Percentiles rank a stretch among this genome's conserved stretches.
Evolutionary conservation across 768 basidiomycete genomes (phyloP).

Genomic region (Leucocoprinus birnbaumii): DNA sequence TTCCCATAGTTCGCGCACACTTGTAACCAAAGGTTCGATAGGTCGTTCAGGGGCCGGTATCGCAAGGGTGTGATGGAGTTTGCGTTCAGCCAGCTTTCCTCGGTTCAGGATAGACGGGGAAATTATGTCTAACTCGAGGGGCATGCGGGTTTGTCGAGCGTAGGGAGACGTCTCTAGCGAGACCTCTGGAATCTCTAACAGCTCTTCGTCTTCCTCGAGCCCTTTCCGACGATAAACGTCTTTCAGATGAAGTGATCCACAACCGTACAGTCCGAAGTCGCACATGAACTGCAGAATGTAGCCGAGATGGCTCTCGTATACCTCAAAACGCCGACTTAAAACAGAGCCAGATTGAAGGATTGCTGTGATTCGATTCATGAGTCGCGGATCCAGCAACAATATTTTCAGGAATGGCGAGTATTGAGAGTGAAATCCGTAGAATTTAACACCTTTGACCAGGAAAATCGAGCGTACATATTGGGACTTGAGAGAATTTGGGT

Average conservation of each 20-base stretch:
- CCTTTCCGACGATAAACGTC: constrained; percentile 59
- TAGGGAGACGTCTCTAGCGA: constrained; percentile 52
- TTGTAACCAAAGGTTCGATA: constrained; percentile 75
- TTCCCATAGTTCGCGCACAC: constrained; percentile 94
- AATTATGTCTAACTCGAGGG: constrained; percentile 81
- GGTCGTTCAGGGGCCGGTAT: constrained; percentile 55
- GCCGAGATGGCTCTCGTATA: constrained; percentile 90
- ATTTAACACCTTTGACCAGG: constrained; percentile 91
- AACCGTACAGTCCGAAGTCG: constrained; percentile 94
- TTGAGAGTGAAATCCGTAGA: constrained; percentile 90
- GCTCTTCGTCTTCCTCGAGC: constrained; percentile 31
- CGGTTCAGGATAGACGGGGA: constrained; percentile 88
- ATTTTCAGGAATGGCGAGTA: constrained; percentile 91
- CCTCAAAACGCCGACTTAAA: constrained; percentile 72
- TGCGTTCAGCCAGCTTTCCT: constrained; percentile 56
- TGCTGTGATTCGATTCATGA: constrained; percentile 66
- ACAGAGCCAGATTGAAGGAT: constrained; percentile 82
- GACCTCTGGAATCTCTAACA: constrained; percentile 9
- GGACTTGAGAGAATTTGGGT: constrained; percentile 54
- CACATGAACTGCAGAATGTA: constrained; percentile 90
- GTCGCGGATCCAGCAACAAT: constrained; percentile 64
- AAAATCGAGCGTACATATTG: constrained; percentile 73
- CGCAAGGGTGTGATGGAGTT: constrained; percentile 62
- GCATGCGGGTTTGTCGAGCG: constrained; percentile 60
- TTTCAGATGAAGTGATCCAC: constrained; percentile 80